phyloP scores from a whole-genome alignment of 768 basidiomycete species.

The Lactarius quietus region DNA sequence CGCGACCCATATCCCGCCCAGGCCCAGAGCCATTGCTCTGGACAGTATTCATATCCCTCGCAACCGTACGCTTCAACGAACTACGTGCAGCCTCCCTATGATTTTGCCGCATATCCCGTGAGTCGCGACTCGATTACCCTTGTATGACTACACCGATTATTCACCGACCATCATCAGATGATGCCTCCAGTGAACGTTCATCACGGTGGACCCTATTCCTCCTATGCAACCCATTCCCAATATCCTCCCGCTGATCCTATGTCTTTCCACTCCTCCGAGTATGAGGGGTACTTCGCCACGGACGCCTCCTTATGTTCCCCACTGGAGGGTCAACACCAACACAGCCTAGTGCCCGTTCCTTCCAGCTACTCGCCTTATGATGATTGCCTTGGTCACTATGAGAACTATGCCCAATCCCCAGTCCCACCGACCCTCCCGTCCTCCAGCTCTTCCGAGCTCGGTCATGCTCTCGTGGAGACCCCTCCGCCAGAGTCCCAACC shows the following conservation, averaged over 20 bases:
- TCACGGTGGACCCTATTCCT: conserved; percentile 3
- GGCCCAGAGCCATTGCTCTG: neutral
- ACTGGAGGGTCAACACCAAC: conserved; percentile 9
- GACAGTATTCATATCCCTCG: conserved; percentile 5
- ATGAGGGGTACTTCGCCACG: conserved; percentile 5
- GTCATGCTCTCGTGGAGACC: conserved; percentile 19
- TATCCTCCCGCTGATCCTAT: conserved; percentile 11
- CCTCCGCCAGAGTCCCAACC: conserved; percentile 3
- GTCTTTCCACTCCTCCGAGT: conserved; percentile 3
- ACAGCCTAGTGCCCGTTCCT: conserved; percentile 1
- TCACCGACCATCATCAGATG: conserved; percentile 14
- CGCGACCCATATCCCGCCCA: conserved; percentile 12
- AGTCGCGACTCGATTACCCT: neutral
- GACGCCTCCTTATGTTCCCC: conserved; percentile 2
- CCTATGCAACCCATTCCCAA: neutral
- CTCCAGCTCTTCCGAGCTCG: conserved; percentile 22
- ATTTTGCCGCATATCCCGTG: conserved; percentile 24
- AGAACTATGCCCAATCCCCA: neutral
- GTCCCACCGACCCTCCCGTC: neutral
- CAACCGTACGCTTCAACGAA: conserved; percentile 9
- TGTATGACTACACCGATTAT: neutral
- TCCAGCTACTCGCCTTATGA: conserved; percentile 3
- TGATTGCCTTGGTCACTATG: conserved; percentile 3
- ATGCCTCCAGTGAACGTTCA: neutral
- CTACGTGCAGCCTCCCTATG: conserved; percentile 16